These are phyloP conservation scores for Rugonectria rugulosa DNA, from an alignment of 2,329 filamentous ascomycete genomes.

Conservation along the genomic window DNA sequence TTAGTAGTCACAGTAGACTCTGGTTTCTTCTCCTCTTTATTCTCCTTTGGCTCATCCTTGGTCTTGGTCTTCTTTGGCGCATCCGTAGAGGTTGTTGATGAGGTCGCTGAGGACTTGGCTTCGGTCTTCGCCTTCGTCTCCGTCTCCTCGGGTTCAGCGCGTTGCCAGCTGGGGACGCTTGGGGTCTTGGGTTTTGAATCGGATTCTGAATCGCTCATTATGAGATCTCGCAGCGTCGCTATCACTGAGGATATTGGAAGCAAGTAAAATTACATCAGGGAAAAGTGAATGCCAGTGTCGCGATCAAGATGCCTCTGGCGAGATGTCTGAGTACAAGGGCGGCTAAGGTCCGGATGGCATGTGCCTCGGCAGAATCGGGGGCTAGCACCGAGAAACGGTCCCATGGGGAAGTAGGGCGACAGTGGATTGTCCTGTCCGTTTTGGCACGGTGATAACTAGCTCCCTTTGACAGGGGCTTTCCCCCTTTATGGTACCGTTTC, in stretches of 20 bases:
- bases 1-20: not conserved
- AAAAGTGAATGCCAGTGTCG: not conserved
- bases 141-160: constrained; percentile 26
- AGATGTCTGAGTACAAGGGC: constrained; percentile 25
- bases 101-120: constrained; percentile 28
- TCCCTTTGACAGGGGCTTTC: constrained; percentile 3
- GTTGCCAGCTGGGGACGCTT: constrained; percentile 45
- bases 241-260: not conserved
- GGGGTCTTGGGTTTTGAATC: constrained; percentile 32
- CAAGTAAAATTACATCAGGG: not conserved
- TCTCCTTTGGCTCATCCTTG: constrained; percentile 11
- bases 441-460: not conserved
- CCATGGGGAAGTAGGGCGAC: constrained; percentile 10
- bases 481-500: not conserved
- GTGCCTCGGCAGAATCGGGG: constrained; percentile 37
- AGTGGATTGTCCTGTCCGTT: no score
- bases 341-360: constrained; percentile 38
- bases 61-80: constrained; percentile 2
- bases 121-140: no score
- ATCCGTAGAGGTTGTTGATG: constrained; percentile 23
- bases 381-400: constrained; percentile 33
- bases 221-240: constrained; percentile 6
- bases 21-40: not conserved
- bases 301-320: not conserved
- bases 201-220: constrained; percentile 46